A percentile compares a stretch with the other conserved stretches of the same genome.
phyloP scores from a whole-genome alignment of 176 grass and related monocot genomes.

The Triticum dicoccoides region DNA sequence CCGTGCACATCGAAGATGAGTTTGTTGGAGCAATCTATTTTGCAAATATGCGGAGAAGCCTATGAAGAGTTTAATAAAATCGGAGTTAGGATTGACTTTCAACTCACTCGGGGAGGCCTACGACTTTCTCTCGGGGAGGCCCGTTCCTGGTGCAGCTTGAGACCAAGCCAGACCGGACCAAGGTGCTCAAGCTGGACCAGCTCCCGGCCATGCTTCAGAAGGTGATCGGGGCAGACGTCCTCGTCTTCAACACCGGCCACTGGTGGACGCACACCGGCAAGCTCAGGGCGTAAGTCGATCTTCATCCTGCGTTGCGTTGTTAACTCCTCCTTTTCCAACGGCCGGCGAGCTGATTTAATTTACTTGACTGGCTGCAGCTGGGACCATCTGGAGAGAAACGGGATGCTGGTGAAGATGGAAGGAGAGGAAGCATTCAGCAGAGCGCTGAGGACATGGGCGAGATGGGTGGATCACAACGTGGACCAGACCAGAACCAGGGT shows the following conservation, averaged over 20 bases:
- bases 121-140: too few relatives aligned
- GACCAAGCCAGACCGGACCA: constrained; percentile 24
- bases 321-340: too few relatives aligned
- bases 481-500: constrained; percentile 27
- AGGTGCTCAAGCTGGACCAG: constrained; percentile 49
- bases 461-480: constrained; percentile 41
- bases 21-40: too few relatives aligned
- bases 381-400: constrained; percentile 39
- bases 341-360: rapidly evolving
- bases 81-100: too few relatives aligned
- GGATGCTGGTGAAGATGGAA: constrained; percentile 30
- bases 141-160: constrained; percentile 59
- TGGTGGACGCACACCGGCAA: constrained; percentile 74
- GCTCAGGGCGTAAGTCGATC: constrained; percentile 39
- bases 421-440: constrained; percentile 32
- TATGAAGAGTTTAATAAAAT: too few relatives aligned
- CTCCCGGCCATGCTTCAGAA: constrained; percentile 9
- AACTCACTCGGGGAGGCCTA: too few relatives aligned
- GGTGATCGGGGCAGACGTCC: constrained; percentile 31
- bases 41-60: too few relatives aligned
- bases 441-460: constrained; percentile 46
- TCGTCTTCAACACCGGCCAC: constrained; percentile 71
- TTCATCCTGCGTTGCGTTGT: rapidly evolving
- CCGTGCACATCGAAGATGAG: too few relatives aligned
- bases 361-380: constrained; percentile 9